Conservation (phyloP, 139 green algal species). For the Zygnema circumcarinatum region DNA sequence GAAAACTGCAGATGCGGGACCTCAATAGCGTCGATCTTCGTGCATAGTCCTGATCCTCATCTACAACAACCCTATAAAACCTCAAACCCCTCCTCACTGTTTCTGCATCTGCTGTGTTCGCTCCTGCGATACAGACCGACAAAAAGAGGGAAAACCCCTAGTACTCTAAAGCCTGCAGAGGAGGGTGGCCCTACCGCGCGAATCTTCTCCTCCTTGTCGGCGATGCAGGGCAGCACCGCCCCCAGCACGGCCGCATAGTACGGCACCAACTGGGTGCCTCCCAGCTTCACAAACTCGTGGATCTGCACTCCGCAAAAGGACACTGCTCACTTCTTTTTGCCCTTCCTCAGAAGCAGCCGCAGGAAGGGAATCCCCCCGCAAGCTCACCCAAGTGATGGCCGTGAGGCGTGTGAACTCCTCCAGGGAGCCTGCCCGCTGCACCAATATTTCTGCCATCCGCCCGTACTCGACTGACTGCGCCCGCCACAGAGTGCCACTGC, state of each 20-base stretch:
- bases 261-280: constrained; percentile 68
- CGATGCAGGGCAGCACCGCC: constrained; percentile 84
- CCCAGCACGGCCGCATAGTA: constrained; percentile 79
- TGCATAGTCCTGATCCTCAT: too few relatives aligned
- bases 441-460: constrained; percentile 55
- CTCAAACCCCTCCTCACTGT: too few relatives aligned
- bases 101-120: too few relatives aligned
- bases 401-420: constrained; percentile 85
- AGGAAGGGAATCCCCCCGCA: too few relatives aligned
- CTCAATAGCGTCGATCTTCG: too few relatives aligned
- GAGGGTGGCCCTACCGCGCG: constrained; percentile 30
- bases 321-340: too few relatives aligned
- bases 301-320: constrained; percentile 47
- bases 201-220: constrained; percentile 63
- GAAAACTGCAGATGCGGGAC: too few relatives aligned
- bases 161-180: too few relatives aligned
- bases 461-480: constrained; percentile 54
- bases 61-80: too few relatives aligned
- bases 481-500: background rate
- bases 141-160: too few relatives aligned
- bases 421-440: constrained; percentile 41
- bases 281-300: constrained; percentile 77
- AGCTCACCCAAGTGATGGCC: constrained; percentile 79
- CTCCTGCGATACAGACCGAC: too few relatives aligned
- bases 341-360: too few relatives aligned